These are phyloP conservation scores for Pythium brachiatum DNA, from an alignment of 352 stramenopile genomes.

Conservation along the genomic window DNA sequence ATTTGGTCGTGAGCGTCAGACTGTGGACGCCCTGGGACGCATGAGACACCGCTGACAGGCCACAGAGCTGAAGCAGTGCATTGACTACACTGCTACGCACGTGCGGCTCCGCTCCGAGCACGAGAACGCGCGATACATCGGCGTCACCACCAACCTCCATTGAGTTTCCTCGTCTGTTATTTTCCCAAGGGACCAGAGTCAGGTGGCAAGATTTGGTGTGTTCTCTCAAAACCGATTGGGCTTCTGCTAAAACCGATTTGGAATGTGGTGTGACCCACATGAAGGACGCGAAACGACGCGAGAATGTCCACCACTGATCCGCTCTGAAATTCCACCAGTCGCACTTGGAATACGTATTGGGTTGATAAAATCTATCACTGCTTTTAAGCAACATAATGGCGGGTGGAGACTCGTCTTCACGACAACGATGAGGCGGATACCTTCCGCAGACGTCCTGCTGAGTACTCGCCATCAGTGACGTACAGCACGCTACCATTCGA, in stretches of 20 bases:
- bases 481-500: constrained; percentile 8
- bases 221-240: background rate
- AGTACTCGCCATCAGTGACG: constrained; percentile 9
- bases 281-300: background rate
- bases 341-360: too few relatives aligned
- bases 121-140: constrained; percentile 30
- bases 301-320: too few relatives aligned
- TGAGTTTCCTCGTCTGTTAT: background rate
- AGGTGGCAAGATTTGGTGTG: too few relatives aligned
- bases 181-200: too few relatives aligned
- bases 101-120: constrained; percentile 38
- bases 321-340: too few relatives aligned
- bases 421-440: constrained; percentile 1
- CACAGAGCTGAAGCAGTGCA: constrained; percentile 35
- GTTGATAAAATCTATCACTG: too few relatives aligned
- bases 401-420: too few relatives aligned
- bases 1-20: constrained; percentile 52
- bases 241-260: background rate
- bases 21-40: constrained; percentile 13
- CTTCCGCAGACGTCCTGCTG: constrained; percentile 7
- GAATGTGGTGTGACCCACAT: background rate
- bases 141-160: constrained; percentile 5
- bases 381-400: too few relatives aligned
- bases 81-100: constrained; percentile 23
- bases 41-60: constrained; percentile 12